These are phyloP conservation scores for Pythium rishiriense DNA, from an alignment of 352 stramenopile species.

Conservation along the genomic window DNA sequence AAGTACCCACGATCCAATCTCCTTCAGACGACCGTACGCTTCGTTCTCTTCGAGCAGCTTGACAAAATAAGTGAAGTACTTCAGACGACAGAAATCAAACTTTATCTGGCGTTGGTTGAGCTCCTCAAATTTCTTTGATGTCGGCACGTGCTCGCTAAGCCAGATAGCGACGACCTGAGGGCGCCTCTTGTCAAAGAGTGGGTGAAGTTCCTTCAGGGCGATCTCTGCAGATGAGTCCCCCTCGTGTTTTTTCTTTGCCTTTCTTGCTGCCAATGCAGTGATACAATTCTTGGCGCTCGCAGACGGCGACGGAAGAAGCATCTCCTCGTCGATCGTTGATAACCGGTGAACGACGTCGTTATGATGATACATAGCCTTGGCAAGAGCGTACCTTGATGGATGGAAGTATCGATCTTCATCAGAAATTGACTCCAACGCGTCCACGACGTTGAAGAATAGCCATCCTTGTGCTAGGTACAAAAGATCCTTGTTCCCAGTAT, in stretches of 20 bases:
- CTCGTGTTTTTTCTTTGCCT: conserved; percentile 24
- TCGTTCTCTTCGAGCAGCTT: conserved; percentile 48
- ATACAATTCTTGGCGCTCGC: conserved; percentile 7
- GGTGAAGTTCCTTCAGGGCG: conserved; percentile 33
- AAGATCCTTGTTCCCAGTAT: not conserved
- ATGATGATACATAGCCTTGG: conserved; percentile 56
- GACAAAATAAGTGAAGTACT: conserved; percentile 76
- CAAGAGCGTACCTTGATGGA: conserved; percentile 59
- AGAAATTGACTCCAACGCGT: conserved; percentile 73
- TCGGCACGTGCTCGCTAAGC: conserved; percentile 71
- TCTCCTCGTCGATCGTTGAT: not conserved
- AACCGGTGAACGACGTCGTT: conserved; percentile 33
- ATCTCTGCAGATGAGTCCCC: not conserved
- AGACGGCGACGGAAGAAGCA: not conserved
- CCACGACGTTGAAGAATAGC: conserved; percentile 64
- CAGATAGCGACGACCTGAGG: conserved; percentile 53
- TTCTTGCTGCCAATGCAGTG: conserved; percentile 8
- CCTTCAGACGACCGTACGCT: conserved; percentile 62
- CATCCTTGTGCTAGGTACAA: conserved; percentile 36
- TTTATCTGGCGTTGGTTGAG: conserved; percentile 84
- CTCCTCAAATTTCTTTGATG: conserved; percentile 76
- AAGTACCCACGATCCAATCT: conserved; percentile 67
- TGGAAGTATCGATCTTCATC: conserved; percentile 85
- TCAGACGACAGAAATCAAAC: conserved; percentile 72
- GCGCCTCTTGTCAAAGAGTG: conserved; percentile 39